Base-by-base conservation (phyloP, 2,329 filamentous ascomycete genomes). In the Helotiales sp. region DNA sequence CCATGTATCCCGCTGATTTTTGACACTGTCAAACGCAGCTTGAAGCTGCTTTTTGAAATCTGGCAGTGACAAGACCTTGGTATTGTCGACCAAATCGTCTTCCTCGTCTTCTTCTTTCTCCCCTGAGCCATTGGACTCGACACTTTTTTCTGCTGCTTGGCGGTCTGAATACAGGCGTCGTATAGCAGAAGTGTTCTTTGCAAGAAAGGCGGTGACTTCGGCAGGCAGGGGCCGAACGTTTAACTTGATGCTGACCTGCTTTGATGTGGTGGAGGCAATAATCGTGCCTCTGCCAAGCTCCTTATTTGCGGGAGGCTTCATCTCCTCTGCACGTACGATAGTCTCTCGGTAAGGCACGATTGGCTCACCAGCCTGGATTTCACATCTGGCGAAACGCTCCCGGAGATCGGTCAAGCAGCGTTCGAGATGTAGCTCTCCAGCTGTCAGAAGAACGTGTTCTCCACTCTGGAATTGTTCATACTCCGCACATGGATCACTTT, bases 271-370 rank as follows among this genome's bases (percentile, higher is more conserved):
- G 9, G 86, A 79, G 4, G 84, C 84, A 24, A 92, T 77, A 0
- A 96, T 87, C 0, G 84, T 88, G 47, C 95, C 95, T 69, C 95
- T 83, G 1, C 93, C 93, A 17, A 97, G 80, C 12, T 96, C 90
- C 63, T 93, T 88, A 73, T 96, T 91, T 58, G 82, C 90, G 0
- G 91, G 89, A 1, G 92, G 86, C 24, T 92, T 87, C 95, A 99
- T 99, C 73, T 99, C 95, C 34, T 92, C 85, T 0, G 88, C 90
- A 25, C 85, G 83, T 38, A 97, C 87, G 58, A 96, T 96, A 0
- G 91, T 95, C 75, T 99, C 95, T 56, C 93, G 83, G 73, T 96
- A 99, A 0, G 95, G 95, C 13, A 99, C 95, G 60, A 99, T 98
- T 1, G 95, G 90, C 42, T 91, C 90, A 56, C 95, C 93, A 27